These are phyloP conservation scores for Cerioporus squamosus DNA, from an alignment of 1,284 basidiomycete species.

Conservation along the genomic window DNA sequence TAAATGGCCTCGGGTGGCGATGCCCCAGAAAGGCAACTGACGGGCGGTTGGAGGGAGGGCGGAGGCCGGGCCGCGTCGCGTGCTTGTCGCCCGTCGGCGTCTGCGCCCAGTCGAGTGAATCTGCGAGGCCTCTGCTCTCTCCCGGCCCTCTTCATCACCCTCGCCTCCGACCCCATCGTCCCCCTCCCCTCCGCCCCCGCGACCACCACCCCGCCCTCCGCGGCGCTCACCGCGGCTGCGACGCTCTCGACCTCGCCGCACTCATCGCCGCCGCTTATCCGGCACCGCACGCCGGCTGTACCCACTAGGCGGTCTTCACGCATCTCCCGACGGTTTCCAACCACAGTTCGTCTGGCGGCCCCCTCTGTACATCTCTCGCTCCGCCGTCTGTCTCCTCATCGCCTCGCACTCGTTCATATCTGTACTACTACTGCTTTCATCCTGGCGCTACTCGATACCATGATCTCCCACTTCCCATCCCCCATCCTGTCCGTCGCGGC, in stretches of 20 bases:
- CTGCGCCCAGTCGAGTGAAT: conserved; percentile 1
- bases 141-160: conserved; percentile 5
- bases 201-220: not conserved
- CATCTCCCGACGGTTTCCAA: not conserved
- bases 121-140: not conserved
- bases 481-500: conserved; percentile 67
- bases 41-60: not conserved
- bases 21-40: conserved; percentile 8
- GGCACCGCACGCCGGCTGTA: conserved; percentile 5
- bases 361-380: conserved; percentile 10
- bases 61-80: conserved; percentile 17
- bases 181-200: not conserved
- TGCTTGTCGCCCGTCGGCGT: conserved; percentile 3
- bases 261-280: not conserved
- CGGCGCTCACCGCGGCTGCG: not conserved
- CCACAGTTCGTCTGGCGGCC: not conserved
- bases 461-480: conserved; percentile 56
- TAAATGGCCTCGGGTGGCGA: conserved; percentile 15
- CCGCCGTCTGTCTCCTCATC: conserved; percentile 10
- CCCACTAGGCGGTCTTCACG: conserved; percentile 3
- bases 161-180: conserved; percentile 9
- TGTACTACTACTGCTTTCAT: conserved; percentile 17
- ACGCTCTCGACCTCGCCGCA: too few relatives aligned
- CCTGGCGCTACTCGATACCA: conserved; percentile 31
- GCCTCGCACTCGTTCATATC: conserved; percentile 17